Conservation (phyloP, 78 protist genomes). For the Diacronema lutheri region DNA sequence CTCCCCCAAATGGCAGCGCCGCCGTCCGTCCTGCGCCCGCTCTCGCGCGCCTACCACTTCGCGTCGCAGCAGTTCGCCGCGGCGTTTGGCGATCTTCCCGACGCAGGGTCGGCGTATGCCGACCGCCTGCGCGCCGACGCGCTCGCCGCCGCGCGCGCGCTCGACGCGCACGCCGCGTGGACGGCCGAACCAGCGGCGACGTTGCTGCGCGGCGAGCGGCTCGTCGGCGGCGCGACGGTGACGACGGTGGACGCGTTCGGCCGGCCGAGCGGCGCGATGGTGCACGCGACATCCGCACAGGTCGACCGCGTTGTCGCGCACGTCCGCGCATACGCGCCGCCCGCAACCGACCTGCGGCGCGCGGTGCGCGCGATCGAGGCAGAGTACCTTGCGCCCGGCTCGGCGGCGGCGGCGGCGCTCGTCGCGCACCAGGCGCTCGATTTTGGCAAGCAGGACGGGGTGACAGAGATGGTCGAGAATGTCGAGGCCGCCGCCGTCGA, state of each 20-base stretch:
- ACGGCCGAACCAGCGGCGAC: not conserved
- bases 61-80: not conserved
- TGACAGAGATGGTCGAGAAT: slow-evolving; percentile 55
- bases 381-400: not conserved
- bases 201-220: slow-evolving; percentile 18
- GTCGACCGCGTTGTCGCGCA: not conserved
- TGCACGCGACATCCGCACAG: not conserved
- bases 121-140: not conserved
- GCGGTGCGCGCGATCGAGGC: not conserved
- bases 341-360: not conserved
- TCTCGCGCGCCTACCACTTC: not conserved
- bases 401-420: not conserved
- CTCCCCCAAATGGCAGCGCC: too few species aligned
- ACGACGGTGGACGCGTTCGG: slow-evolving; percentile 16
- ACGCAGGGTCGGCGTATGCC: not conserved
- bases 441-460: slow-evolving; percentile 57
- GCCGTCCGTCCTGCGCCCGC: not conserved
- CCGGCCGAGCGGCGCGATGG: not conserved
- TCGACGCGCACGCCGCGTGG: not conserved
- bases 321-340: not conserved
- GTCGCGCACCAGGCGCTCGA: slow-evolving; percentile 45
- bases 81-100: not conserved
- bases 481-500: slow-evolving; percentile 28
- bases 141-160: not conserved
- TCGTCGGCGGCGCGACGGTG: not conserved